Conservation (phyloP, 2,329 filamentous ascomycete genomes). For the Diplodia corticola region DNA sequence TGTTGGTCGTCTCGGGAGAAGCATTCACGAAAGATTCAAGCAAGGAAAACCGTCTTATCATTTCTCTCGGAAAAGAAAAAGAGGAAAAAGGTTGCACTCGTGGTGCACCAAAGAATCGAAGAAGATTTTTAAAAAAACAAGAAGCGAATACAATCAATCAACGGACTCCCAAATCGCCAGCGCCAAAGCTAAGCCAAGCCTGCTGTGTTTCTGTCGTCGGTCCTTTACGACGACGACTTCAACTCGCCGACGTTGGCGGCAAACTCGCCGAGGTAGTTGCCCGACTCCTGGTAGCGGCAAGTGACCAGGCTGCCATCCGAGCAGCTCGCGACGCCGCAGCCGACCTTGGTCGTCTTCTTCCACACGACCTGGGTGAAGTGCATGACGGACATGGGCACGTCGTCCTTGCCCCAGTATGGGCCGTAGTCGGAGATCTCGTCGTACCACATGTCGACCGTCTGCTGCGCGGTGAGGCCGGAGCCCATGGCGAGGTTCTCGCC, state of each 20-base stretch:
- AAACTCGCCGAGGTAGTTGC: not conserved
- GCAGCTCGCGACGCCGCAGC: conserved; percentile 38
- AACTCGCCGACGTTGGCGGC: not conserved
- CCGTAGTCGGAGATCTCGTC: conserved; percentile 64
- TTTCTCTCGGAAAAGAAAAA: no score
- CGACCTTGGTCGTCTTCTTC: conserved; percentile 40
- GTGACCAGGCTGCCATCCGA: conserved; percentile 57
- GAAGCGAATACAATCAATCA: no score
- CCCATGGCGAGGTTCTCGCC: conserved; percentile 90
- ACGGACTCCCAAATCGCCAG: no score
- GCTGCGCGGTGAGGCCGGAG: conserved; percentile 64
- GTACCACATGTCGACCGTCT: conserved; percentile 89
- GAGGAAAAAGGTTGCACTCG: no score
- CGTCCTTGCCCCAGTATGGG: conserved; percentile 59
- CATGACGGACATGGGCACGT: conserved; percentile 32
- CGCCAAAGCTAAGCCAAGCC: no score
- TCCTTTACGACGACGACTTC: not conserved
- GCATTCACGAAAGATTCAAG: no score
- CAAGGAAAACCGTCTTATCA: no score
- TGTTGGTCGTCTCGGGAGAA: no score
- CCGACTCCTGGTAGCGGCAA: conserved; percentile 80
- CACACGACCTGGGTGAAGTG: conserved; percentile 42
- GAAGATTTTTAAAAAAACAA: no score
- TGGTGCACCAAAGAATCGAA: no score
- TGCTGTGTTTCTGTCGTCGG: no score